A percentile compares a stretch with the other conserved stretches of the same genome.
Conservation (phyloP, 1,139 yeast species). For the Torulaspora globosa region DNA sequence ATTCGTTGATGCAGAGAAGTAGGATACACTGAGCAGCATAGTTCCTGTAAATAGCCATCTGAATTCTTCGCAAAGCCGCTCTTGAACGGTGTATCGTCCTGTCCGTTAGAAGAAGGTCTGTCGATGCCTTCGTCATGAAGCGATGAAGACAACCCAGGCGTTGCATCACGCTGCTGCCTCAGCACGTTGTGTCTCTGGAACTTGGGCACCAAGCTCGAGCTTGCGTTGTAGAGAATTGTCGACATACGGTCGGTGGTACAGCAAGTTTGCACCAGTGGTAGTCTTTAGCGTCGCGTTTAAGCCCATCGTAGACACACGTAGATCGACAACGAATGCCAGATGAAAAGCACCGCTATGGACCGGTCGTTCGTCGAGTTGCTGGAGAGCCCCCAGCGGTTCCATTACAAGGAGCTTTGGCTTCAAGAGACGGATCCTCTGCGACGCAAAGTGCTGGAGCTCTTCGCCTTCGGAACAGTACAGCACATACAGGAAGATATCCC, state of each 20-base stretch:
- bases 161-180: constrained; percentile 10
- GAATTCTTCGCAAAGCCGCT: constrained; percentile 23
- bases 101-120: not conserved
- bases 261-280: not conserved
- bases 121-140: not conserved
- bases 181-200: constrained; percentile 22
- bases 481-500: constrained; percentile 14
- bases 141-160: constrained; percentile 1
- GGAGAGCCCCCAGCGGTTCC: constrained; percentile 21
- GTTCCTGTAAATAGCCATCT: constrained; percentile 25
- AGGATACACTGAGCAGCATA: constrained; percentile 31
- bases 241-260: constrained; percentile 18
- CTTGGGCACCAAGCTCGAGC: constrained; percentile 29
- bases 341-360: constrained; percentile 1
- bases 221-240: constrained; percentile 30
- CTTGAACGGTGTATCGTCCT: constrained; percentile 20
- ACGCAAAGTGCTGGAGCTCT: constrained; percentile 23
- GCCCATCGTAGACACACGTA: not conserved
- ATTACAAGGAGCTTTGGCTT: constrained; percentile 31
- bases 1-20: constrained; percentile 18
- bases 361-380: constrained; percentile 8
- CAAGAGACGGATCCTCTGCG: constrained; percentile 8
- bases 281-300: not conserved
- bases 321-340: not conserved
- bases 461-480: constrained; percentile 28